Evolutionary conservation across 1,284 basidiomycete genomes (phyloP).

Genomic region (Pseudozyma flocculosa): DNA sequence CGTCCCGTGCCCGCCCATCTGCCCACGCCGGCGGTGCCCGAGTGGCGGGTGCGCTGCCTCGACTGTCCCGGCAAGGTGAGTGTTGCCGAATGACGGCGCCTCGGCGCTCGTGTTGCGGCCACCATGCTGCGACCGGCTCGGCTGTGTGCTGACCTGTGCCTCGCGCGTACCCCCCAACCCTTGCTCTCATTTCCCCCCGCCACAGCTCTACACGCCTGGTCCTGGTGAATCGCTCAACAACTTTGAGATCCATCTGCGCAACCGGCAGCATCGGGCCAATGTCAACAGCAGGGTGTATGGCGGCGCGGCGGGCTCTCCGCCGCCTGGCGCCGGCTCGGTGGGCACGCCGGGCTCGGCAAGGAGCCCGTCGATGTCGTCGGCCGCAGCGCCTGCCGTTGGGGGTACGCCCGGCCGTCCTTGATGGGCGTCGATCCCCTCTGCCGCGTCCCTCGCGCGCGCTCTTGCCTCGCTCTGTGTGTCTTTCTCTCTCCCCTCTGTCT

Average conservation of each 20-base stretch:
- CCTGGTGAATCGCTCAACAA: conserved; percentile 84
- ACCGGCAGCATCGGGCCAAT: conserved; percentile 67
- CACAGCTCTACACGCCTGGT: conserved; percentile 89
- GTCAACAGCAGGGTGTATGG: conserved; percentile 42
- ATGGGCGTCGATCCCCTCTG: no score
- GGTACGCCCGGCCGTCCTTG: no score
- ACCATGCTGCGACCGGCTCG: no score
- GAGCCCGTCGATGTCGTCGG: not conserved
- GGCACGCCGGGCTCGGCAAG: not conserved
- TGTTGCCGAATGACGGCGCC: no score
- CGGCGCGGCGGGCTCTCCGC: conserved; percentile 11
- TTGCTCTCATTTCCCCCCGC: no score
- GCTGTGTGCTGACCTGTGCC: no score
- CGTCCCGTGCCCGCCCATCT: conserved; percentile 28
- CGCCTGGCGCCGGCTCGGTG: not conserved
- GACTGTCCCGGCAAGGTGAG: conserved; percentile 91
- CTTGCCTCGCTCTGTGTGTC: no score
- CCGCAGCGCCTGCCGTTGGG: conserved; percentile 5
- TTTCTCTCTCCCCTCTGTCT: no score
- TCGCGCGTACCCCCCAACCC: no score
- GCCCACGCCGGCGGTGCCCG: conserved; percentile 54
- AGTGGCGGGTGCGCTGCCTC: conserved; percentile 90
- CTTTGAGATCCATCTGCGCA: conserved; percentile 88
- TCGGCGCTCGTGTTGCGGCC: no score
- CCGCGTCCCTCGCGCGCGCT: no score